These are phyloP conservation scores for Patellifolia procumbens DNA, from an alignment of 179 eudicot species.

Conservation along the genomic window DNA sequence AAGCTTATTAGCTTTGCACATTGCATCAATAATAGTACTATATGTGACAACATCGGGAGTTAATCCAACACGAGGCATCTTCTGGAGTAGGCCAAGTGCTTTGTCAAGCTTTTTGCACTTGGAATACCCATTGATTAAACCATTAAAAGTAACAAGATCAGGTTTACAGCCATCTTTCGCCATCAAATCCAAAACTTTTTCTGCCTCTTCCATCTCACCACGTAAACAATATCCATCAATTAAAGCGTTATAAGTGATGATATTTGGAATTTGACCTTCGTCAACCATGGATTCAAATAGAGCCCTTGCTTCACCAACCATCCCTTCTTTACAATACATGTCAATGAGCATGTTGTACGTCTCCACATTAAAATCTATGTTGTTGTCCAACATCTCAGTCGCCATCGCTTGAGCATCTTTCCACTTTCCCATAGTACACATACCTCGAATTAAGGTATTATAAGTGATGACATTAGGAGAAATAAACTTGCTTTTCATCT, in stretches of 20 bases:
- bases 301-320: not conserved
- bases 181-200: not conserved
- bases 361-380: not conserved
- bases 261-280: not conserved
- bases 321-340: constrained; percentile 11
- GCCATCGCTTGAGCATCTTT: not conserved
- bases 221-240: constrained; percentile 12
- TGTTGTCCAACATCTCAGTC: constrained; percentile 5
- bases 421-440: not conserved
- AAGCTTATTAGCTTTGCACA: not conserved
- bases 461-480: constrained; percentile 11
- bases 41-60: not conserved
- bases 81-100: not conserved
- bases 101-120: not conserved
- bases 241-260: constrained; percentile 2
- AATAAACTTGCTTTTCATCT: constrained; percentile 23
- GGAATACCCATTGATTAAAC: constrained; percentile 12
- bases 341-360: constrained; percentile 12
- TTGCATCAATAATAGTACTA: constrained; percentile 19
- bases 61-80: not conserved
- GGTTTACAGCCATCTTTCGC: constrained; percentile 4
- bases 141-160: not conserved
- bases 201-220: not conserved
- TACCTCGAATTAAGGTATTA: constrained; percentile 9
- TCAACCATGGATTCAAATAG: not conserved